Percentiles rank a stretch among this genome's conserved stretches.
phyloP scores from a whole-genome alignment of 176 grass and related monocot genomes.

The Stipa capillata region DNA sequence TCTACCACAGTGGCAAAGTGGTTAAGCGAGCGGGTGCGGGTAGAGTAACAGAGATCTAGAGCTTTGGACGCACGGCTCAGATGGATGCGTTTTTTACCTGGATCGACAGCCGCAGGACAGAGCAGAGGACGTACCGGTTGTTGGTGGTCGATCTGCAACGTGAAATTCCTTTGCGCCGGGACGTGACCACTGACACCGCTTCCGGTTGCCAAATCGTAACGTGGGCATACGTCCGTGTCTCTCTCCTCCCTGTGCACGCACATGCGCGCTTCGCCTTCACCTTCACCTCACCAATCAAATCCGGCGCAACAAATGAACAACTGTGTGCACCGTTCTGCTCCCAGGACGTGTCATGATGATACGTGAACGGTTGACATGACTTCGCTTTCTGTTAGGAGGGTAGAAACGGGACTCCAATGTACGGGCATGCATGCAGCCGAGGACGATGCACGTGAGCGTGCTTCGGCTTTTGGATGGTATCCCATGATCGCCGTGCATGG shows the following conservation, averaged over 20 bases:
- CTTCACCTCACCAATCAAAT: not conserved
- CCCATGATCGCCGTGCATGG: conserved; percentile 27
- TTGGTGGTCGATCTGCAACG: not conserved
- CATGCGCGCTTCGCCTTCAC: conserved; percentile 20
- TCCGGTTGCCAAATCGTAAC: conserved; percentile 1
- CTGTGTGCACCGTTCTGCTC: not conserved
- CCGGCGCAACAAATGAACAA: not conserved
- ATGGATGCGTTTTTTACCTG: not conserved
- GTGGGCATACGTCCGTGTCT: no score
- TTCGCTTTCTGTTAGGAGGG: not conserved
- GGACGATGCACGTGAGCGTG: not conserved
- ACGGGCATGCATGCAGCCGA: not conserved
- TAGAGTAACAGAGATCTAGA: not conserved
- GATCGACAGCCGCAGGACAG: not conserved
- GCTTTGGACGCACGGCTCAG: conserved; percentile 12
- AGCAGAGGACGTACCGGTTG: not conserved
- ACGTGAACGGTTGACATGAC: not conserved
- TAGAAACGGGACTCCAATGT: not conserved
- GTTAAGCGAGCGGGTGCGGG: not conserved
- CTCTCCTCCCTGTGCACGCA: not conserved
- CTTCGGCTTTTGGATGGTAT: conserved; percentile 7
- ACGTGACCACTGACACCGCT: conserved; percentile 6
- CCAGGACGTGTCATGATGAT: not conserved
- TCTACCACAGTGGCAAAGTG: conserved; percentile 12
- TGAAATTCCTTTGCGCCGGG: no score